A percentile compares a stretch with the other conserved stretches of the same genome.
Evolutionary conservation across 805 yeast species (phyloP).

Genomic region (Cyberlindnera misumaiensis): DNA sequence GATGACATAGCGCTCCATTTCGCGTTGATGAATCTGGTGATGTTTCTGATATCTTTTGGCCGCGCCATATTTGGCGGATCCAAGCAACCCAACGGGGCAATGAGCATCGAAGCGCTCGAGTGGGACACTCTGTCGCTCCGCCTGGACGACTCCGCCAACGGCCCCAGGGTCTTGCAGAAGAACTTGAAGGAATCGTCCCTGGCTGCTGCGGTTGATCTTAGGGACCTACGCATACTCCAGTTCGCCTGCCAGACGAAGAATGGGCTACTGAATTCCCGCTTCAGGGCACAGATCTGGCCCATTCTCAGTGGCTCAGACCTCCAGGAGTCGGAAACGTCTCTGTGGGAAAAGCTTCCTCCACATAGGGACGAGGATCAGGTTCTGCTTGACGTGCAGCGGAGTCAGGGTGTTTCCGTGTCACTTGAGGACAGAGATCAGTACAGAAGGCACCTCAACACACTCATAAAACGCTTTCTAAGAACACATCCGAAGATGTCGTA

Average conservation of each 20-base stretch:
- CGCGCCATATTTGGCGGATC: no score
- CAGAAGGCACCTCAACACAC: conserved; percentile 20
- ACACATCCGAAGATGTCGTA: conserved; percentile 59
- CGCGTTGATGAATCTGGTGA: no score
- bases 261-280: not conserved
- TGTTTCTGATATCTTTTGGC: no score
- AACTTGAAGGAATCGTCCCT: conserved; percentile 1
- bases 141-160: not conserved
- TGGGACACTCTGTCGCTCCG: conserved; percentile 1
- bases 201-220: not conserved
- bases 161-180: conserved; percentile 1
- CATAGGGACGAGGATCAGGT: conserved; percentile 81
- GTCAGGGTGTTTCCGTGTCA: conserved; percentile 41
- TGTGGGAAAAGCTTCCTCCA: conserved; percentile 1
- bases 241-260: not conserved
- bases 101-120: conserved; percentile 1
- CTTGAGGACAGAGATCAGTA: conserved; percentile 17
- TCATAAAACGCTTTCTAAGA: conserved; percentile 51
- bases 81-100: not conserved
- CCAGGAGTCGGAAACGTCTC: not conserved
- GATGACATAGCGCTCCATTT: conserved; percentile 6
- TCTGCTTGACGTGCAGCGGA: conserved; percentile 65
- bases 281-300: conserved; percentile 40
- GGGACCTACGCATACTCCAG: conserved; percentile 1
- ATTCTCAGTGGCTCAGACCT: conserved; percentile 7